A percentile compares a stretch with the other conserved stretches of the same genome.
Conservation (phyloP, 1,284 basidiomycete genomes). For the Butyriboletus appendiculatus region DNA sequence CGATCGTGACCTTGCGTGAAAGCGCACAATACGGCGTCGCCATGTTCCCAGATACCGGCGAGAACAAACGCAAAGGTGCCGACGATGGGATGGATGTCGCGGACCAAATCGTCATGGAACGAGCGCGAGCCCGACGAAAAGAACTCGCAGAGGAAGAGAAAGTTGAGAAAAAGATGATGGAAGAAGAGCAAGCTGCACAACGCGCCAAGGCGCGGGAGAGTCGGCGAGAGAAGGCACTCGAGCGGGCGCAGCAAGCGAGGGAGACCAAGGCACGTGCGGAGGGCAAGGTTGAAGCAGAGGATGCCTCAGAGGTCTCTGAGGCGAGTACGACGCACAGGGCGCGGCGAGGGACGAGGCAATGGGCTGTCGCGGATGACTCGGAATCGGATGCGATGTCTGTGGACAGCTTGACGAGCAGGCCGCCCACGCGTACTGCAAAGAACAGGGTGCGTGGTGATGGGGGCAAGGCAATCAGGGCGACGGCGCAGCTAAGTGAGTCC, state of each 20-base stretch:
- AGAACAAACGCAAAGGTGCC: constrained; percentile 41
- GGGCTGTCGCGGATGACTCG: constrained; percentile 3
- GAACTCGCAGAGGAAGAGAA: constrained; percentile 62
- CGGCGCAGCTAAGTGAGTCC: neutral
- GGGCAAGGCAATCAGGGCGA: neutral
- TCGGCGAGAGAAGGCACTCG: constrained; percentile 26
- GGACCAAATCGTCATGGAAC: constrained; percentile 64
- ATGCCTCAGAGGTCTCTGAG: constrained; percentile 12
- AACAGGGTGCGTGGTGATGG: neutral
- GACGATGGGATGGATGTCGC: constrained; percentile 46
- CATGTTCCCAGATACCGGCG: constrained; percentile 70
- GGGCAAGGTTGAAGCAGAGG: neutral
- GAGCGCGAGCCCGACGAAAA: constrained; percentile 58
- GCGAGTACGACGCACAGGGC: constrained; percentile 1
- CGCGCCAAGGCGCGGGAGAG: constrained; percentile 27
- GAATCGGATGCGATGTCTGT: constrained; percentile 34
- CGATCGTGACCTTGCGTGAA: constrained; percentile 62
- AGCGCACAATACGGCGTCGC: constrained; percentile 75
- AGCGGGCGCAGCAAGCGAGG: constrained; percentile 19
- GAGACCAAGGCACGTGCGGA: constrained; percentile 9
- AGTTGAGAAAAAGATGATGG: constrained; percentile 40
- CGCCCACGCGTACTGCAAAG: constrained; percentile 5
- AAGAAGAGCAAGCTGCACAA: constrained; percentile 31
- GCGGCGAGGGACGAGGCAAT: constrained; percentile 2
- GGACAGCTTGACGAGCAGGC: constrained; percentile 20